Base-by-base conservation (phyloP, 83 land plant species). In the Diphasiastrum complanatum region DNA sequence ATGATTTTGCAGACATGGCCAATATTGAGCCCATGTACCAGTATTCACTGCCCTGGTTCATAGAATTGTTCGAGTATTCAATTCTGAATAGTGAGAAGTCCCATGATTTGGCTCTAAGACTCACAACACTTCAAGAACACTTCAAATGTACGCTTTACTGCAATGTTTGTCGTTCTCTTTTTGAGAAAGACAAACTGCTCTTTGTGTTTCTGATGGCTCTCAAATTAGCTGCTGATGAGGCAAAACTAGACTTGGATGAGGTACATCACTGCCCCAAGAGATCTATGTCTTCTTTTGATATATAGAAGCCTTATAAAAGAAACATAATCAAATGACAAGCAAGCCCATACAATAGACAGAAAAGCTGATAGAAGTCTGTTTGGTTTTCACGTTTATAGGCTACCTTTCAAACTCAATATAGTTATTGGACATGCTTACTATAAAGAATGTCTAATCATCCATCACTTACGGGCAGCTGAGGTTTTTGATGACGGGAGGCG, bases 11-110 rank as follows among this genome's bases (percentile, higher is more conserved):
- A 67, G 70, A 67, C 35, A 67, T 67, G 70, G 67, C 70, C 26
- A 67, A 67, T 46, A 67, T 67, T 35, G 70, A 67, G 45, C 70
- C 70, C 11, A 67, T 67, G 70, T 67, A 67, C 37, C 70, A 67
- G 35, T 67, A 67, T 33, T 67, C 70, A 12, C 24, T 67, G 27
- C 70, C 70, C 58, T 67, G 70, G 70, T 67, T 59, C 46, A 59
- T 67, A 24, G 67, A 67, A 1, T 29, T 67, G 23, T 67, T 67
- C 30, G 65, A 24, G 0, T 45, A 20, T 11, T 67, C 70, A 12
- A 67, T 67, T 43, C 28, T 36, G 26, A 67, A 41, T 29, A 67
- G 70, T 45, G 70, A 67, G 45, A 67, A 67, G 47, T 57, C 70
- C 1, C 22, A 26, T 11, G 68, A 67, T 59, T 45, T 67, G 0